phyloP scores from a whole-genome alignment of 305 asterid species.

The Withania somnifera region DNA sequence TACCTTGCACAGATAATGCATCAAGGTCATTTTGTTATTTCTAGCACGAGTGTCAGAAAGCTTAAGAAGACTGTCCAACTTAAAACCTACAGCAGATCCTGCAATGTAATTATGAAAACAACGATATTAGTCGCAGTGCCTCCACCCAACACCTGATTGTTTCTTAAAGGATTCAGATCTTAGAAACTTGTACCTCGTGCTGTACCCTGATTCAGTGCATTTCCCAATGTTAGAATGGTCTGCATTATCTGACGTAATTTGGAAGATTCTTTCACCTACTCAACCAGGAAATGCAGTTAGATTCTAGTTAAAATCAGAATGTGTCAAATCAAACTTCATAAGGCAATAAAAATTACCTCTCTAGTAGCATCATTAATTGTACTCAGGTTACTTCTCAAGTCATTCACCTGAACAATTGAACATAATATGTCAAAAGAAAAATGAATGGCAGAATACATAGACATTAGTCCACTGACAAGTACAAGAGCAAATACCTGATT shows the following conservation, averaged over 20 bases:
- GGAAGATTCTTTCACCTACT: constrained; percentile 76
- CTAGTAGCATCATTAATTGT: constrained; percentile 70
- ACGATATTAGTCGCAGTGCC: constrained; percentile 3
- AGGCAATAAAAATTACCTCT: constrained; percentile 50
- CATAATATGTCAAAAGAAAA: constrained; percentile 10
- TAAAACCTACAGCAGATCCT: constrained; percentile 98
- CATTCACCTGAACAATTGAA: constrained; percentile 58
- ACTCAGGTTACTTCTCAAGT: constrained; percentile 63
- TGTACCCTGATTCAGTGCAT: constrained; percentile 98
- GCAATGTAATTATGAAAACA: constrained; percentile 17
- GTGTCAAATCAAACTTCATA: constrained; percentile 7
- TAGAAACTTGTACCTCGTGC: constrained; percentile 62
- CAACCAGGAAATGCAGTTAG: constrained; percentile 15
- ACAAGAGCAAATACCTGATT: constrained; percentile 56
- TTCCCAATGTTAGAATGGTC: constrained; percentile 92
- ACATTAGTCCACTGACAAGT: background rate
- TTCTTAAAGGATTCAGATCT: constrained; percentile 1
- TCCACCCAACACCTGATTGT: background rate
- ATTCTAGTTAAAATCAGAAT: constrained; percentile 8
- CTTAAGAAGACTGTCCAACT: constrained; percentile 96
- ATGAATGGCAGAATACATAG: background rate
- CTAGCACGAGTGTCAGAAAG: constrained; percentile 98
- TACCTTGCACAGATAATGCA: constrained; percentile 98
- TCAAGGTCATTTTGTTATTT: constrained; percentile 94
- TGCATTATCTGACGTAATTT: constrained; percentile 96